Percentiles rank a stretch among this genome's conserved stretches.
phyloP scores from a whole-genome alignment of 192 early-diverging fungal species.

The Mortierella hygrophila region DNA sequence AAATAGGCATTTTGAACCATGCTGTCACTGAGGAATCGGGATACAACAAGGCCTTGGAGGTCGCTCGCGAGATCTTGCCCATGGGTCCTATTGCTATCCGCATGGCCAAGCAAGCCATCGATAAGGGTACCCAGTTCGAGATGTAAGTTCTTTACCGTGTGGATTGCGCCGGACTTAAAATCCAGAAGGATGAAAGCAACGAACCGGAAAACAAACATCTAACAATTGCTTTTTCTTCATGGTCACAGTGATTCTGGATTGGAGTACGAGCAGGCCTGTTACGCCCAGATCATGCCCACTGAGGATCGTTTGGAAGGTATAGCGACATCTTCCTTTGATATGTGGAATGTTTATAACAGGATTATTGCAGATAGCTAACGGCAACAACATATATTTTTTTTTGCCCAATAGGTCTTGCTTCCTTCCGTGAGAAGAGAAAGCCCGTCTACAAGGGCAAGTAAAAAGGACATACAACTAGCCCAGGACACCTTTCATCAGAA shows the following conservation, averaged over 20 bases:
- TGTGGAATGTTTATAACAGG: neutral
- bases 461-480: neutral
- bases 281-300: slow-evolving; percentile 94
- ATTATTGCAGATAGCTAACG: neutral
- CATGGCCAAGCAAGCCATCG: slow-evolving; percentile 94
- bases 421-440: slow-evolving; percentile 87
- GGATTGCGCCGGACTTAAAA: neutral
- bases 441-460: slow-evolving; percentile 85
- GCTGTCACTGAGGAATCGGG: slow-evolving; percentile 71
- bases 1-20: slow-evolving; percentile 84
- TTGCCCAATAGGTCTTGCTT: slow-evolving; percentile 59
- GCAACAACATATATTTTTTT: neutral
- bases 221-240: neutral
- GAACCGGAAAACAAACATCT: neutral
- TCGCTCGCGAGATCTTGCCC: slow-evolving; percentile 84
- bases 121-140: slow-evolving; percentile 84
- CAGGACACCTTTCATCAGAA: neutral
- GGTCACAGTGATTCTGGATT: slow-evolving; percentile 79
- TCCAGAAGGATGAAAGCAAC: no score
- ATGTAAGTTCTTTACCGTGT: slow-evolving; percentile 60
- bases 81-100: slow-evolving; percentile 87
- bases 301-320: slow-evolving; percentile 92
- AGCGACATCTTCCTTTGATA: neutral
- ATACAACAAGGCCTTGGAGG: slow-evolving; percentile 79
- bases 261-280: slow-evolving; percentile 94